phyloP scores from a whole-genome alignment of 2,329 filamentous ascomycete species.

The Aspergillus luchuensis region DNA sequence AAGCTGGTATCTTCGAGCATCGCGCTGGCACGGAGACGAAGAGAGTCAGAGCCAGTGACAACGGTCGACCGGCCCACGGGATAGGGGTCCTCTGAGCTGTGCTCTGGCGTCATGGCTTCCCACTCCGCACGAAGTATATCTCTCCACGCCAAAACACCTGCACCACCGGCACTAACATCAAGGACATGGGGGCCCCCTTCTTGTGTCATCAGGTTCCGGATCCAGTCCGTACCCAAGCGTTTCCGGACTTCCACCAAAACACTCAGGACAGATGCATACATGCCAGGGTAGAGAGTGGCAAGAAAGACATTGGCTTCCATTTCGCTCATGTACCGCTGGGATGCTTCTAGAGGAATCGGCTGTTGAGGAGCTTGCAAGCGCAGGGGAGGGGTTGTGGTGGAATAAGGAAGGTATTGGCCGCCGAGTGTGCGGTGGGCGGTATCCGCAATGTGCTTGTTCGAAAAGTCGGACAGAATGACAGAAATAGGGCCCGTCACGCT shows the following conservation, averaged over 20 bases:
- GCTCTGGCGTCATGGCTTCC: slow-evolving; percentile 62
- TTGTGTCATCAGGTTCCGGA: slow-evolving; percentile 57
- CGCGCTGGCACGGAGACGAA: slow-evolving; percentile 73
- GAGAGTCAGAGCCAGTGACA: slow-evolving; percentile 70
- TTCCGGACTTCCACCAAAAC: slow-evolving; percentile 62
- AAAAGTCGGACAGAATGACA: slow-evolving; percentile 65
- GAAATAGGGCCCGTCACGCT: slow-evolving; percentile 70
- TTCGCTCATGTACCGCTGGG: slow-evolving; percentile 59
- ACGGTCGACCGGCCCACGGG: slow-evolving; percentile 73
- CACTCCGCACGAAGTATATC: slow-evolving; percentile 80
- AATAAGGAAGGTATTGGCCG: slow-evolving; percentile 73
- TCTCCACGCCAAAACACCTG: slow-evolving; percentile 63
- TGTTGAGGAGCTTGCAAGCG: slow-evolving; percentile 54
- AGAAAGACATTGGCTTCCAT: slow-evolving; percentile 64
- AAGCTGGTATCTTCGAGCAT: slow-evolving; percentile 90
- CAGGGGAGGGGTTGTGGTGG: slow-evolving; percentile 67
- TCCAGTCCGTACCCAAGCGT: slow-evolving; percentile 61
- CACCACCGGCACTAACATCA: slow-evolving; percentile 64
- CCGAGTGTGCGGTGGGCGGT: slow-evolving; percentile 76
- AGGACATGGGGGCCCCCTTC: slow-evolving; percentile 60
- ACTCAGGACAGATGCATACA: slow-evolving; percentile 60
- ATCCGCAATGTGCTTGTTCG: slow-evolving; percentile 73
- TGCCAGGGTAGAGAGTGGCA: slow-evolving; percentile 61
- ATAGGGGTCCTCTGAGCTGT: slow-evolving; percentile 43
- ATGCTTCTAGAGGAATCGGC: slow-evolving; percentile 59